Base-by-base conservation (phyloP, 352 stramenopile species). In the Discostella stelligera region DNA sequence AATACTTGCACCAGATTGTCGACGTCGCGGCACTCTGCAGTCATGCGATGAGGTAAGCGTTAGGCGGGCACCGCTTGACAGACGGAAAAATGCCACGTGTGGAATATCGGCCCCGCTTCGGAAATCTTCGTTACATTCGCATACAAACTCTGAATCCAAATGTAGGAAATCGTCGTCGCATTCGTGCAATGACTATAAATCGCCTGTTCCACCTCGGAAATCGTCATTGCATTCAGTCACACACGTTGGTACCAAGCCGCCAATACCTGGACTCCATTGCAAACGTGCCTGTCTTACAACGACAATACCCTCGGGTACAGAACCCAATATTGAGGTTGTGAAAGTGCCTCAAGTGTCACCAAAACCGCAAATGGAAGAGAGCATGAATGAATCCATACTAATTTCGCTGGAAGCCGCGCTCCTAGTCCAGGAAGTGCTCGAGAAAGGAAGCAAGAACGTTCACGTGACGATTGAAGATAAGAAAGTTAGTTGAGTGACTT, bases 401-500 rank as follows among this genome's bases (percentile, higher is more conserved):
- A 50, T 78, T 61, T 68, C 62, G 53, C 27, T 9, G 53, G 62
- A 78, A 46, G 70, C 70, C 46, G 66, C 61, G 20, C 53, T 78
- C 13, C 66, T 78, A 27, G 70, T 67, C 0, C 27, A 65, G 53
- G 61, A 78, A 41, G 70, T 78, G 27, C 27, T 72, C 39, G 70
- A 41, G 3, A 50, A 48, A 20, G 46, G 27, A 39, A 27, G 71
- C 16, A 66, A 69, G 27, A 72, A 72, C 41, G 25, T 54, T 21
- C 32, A 50, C 39, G 72, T 37, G 14, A 21, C 14, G 8, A 72
- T 78, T 53, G 61, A 78, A 44, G 61, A 78, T 46, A 32, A 5
- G 27, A 32, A 32, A 32, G n/a, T n/a, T n/a, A n/a, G n/a, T n/a
- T n/a, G n/a, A n/a, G n/a, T n/a, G n/a, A n/a, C n/a, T n/a, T n/a